Evolutionary conservation across 306 rosid species (phyloP), one percentile per base, ranked within the genome.

Genomic region (Medicago ruthenica): DNA sequence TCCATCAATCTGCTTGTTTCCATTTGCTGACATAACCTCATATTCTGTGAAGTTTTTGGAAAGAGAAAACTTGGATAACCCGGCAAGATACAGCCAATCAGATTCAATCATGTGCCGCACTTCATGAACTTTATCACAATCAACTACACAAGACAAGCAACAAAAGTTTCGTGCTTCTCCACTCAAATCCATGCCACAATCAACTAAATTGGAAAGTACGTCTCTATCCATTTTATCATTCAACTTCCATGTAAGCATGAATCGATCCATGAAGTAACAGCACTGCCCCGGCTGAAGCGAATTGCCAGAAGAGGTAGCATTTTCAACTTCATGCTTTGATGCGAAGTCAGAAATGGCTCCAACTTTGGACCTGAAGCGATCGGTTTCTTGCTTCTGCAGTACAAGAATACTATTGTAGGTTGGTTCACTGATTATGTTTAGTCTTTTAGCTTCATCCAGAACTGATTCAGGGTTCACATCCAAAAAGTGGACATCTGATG

Each of bases 21-120:
- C 62, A 54, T 65, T 60, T 13, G 45, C 72, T 3, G 66, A 76
- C 55, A 18, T 11, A 70, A 9, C 71, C 44, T 47, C 73, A 8
- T 20, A 47, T 75, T 74, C 83, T 60, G 71, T 86, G 51, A 59
- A 76, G 44, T 66, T 80, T 41, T 80, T 58, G 1, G 78, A 71
- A 67, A 72, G 76, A 11, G 59, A 48, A 78, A 78, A 50, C 70
- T 88, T 85, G 2, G 87, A 83, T 77, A 92, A 67, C 81, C 83
- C 74, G 0, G 90, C 89, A 73, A 95, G 93, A 88, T 92, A 88
- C 76, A 95, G 74, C 99, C 99, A 95, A 72, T 95, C 97, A 39
- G 88, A 83, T 85, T 95, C 97, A 71, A 60, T 61, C 99, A 95
- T 84, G 84, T 79, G 87, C 11, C 97, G 97, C 79, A 92, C 85